phyloP scores from a whole-genome alignment of 805 yeast species.

The Lachancea waltii region DNA sequence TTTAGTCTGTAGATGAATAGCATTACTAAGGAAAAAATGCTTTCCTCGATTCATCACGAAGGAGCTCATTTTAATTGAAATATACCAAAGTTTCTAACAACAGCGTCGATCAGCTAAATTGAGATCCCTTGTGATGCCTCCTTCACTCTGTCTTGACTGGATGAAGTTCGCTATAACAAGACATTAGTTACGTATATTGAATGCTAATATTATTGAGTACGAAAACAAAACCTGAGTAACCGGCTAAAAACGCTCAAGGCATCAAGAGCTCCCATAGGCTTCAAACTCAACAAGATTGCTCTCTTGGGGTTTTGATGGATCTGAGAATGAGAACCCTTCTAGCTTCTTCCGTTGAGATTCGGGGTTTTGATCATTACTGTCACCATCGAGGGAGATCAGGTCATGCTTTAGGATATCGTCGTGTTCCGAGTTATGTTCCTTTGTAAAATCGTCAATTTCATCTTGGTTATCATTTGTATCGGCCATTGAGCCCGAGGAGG shows the following conservation, averaged over 20 bases:
- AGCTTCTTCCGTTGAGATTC: slow-evolving; percentile 16
- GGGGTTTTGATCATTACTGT: slow-evolving; percentile 11
- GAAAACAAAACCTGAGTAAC: not conserved
- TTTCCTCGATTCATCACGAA: slow-evolving; percentile 10
- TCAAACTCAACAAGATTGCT: slow-evolving; percentile 30
- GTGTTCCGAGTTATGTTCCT: slow-evolving; percentile 26
- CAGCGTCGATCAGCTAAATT: too few relatives aligned
- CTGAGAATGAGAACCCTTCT: slow-evolving; percentile 8
- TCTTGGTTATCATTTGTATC: slow-evolving; percentile 20
- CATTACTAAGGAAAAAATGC: slow-evolving; percentile 18
- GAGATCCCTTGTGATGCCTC: too few relatives aligned
- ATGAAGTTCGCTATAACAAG: too few relatives aligned
- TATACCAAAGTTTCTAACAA: too few relatives aligned
- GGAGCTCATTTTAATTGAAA: slow-evolving; percentile 1
- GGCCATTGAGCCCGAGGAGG: slow-evolving; percentile 12
- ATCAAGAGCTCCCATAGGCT: slow-evolving; percentile 15
- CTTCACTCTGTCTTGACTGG: too few relatives aligned
- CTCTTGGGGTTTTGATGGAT: slow-evolving; percentile 11
- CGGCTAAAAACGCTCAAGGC: too few relatives aligned
- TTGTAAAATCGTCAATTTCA: slow-evolving; percentile 29
- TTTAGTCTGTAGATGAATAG: slow-evolving; percentile 13
- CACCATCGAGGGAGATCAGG: slow-evolving; percentile 24
- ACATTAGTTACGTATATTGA: not conserved
- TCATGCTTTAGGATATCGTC: slow-evolving; percentile 24
- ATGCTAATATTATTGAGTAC: not conserved